Conservation (phyloP, 73 alveolate species). For the Symbiodinium pilosum region DNA sequence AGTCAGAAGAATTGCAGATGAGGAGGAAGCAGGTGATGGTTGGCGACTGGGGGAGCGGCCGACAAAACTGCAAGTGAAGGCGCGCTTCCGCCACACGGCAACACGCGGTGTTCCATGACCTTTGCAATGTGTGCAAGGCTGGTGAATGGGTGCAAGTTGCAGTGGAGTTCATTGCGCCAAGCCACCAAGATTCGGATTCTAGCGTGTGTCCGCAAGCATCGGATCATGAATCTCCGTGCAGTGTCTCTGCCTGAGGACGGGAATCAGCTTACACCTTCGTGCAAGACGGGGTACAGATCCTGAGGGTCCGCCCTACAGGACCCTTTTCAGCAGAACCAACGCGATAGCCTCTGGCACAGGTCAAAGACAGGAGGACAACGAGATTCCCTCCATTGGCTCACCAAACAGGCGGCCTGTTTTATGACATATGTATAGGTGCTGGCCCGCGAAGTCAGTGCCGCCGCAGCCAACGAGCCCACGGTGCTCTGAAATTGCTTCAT, state of each 20-base stretch:
- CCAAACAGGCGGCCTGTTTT: slow-evolving; percentile 63
- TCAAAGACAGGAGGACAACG: not conserved
- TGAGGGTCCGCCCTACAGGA: not conserved
- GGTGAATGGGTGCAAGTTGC: slow-evolving; percentile 79
- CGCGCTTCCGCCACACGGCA: not conserved
- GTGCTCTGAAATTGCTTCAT: too few relatives aligned
- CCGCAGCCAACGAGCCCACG: too few relatives aligned
- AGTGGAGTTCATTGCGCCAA: slow-evolving; percentile 69
- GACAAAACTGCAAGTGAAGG: not conserved
- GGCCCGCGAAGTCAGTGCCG: too few relatives aligned
- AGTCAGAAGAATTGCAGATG: not conserved
- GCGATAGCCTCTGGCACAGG: not conserved
- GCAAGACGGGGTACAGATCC: not conserved
- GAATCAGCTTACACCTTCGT: slow-evolving; percentile 54
- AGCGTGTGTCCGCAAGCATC: not conserved
- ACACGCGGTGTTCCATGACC: not conserved
- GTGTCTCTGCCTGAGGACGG: slow-evolving; percentile 11
- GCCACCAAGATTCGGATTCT: not conserved
- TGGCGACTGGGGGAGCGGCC: slow-evolving; percentile 28
- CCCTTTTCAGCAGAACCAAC: not conserved
- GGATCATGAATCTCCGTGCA: not conserved
- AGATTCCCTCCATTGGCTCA: not conserved
- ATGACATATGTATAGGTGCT: too few relatives aligned
- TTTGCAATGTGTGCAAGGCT: not conserved
- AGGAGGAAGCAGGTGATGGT: slow-evolving; percentile 17